Evolutionary conservation across 2,329 filamentous ascomycete genomes (phyloP).

Genomic region (Diaporthe eres): DNA sequence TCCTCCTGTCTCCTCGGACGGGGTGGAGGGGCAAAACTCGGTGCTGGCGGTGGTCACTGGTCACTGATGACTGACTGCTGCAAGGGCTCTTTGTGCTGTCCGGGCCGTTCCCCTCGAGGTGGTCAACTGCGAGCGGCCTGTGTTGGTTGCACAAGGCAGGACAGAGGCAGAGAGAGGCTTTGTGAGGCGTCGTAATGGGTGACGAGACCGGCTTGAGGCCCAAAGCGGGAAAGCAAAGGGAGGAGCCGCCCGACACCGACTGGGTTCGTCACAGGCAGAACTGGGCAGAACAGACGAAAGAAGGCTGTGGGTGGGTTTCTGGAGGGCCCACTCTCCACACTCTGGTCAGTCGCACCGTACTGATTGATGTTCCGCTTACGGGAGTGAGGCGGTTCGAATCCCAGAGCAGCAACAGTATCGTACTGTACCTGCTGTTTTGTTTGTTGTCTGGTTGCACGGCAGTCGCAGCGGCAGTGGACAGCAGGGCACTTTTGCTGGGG

Average conservation of each 20-base stretch:
- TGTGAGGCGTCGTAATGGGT: constrained; percentile 30
- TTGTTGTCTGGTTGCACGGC: constrained; percentile 31
- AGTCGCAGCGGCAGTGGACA: neutral
- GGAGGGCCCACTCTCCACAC: constrained; percentile 11
- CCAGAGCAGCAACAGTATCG: constrained; percentile 1
- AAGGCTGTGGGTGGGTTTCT: constrained; percentile 7
- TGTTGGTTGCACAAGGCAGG: constrained; percentile 18
- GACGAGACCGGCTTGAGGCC: constrained; percentile 28
- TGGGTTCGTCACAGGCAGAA: constrained; percentile 14
- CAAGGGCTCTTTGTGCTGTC: constrained; percentile 22
- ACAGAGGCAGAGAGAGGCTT: neutral
- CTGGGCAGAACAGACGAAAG: constrained; percentile 14
- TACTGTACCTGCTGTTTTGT: neutral
- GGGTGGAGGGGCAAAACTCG: constrained; percentile 14
- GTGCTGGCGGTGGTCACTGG: neutral
- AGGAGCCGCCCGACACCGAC: constrained; percentile 26
- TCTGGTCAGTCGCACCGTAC: neutral
- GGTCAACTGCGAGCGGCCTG: neutral
- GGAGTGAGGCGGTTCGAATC: neutral
- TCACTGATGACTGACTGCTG: neutral
- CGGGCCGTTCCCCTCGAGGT: constrained; percentile 18
- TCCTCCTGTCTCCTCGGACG: neutral
- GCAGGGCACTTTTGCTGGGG: neutral
- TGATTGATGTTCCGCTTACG: constrained; percentile 1
- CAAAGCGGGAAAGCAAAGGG: constrained; percentile 32